Conservation (phyloP, 148 eudicot species). For the Vaccinium darrowii region DNA sequence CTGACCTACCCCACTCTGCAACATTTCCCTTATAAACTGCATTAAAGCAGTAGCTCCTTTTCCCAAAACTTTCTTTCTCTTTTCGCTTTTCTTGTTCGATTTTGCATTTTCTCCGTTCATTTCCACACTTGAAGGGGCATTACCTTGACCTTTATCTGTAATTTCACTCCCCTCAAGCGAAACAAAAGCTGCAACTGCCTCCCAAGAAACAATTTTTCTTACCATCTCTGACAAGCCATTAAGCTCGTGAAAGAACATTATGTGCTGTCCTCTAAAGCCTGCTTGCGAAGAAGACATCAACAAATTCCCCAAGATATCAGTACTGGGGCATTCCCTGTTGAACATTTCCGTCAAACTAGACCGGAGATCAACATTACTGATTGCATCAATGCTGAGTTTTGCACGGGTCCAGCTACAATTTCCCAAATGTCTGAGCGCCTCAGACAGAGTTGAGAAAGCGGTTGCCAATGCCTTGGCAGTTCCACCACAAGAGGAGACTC, state of each 20-base stretch:
- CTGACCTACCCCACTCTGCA: constrained; percentile 35
- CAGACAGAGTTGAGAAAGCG: constrained; percentile 26
- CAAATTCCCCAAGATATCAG: constrained; percentile 29
- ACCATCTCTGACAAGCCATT: constrained; percentile 44
- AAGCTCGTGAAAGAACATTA: constrained; percentile 46
- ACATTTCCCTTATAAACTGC: constrained; percentile 54
- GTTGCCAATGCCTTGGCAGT: constrained; percentile 26
- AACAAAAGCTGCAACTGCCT: constrained; percentile 49
- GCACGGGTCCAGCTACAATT: constrained; percentile 46
- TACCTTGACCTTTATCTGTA: constrained; percentile 11
- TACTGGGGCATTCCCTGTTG: constrained; percentile 35
- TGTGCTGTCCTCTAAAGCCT: constrained; percentile 39
- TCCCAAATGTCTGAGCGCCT: constrained; percentile 45
- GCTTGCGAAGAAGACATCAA: constrained; percentile 30
- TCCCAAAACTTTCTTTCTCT: constrained; percentile 67
- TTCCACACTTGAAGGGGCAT: constrained; percentile 10
- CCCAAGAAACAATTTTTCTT: constrained; percentile 55
- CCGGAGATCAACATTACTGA: constrained; percentile 33
- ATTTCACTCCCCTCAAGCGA: constrained; percentile 54
- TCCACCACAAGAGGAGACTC: constrained; percentile 31
- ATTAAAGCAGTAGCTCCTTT: constrained; percentile 65
- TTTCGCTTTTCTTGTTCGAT: constrained; percentile 49
- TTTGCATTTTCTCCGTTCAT: constrained; percentile 30
- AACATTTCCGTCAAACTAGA: constrained; percentile 36
- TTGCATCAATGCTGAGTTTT: constrained; percentile 26